A percentile compares a stretch with the other conserved stretches of the same genome.
Evolutionary conservation across 176 grass and related monocot genomes (phyloP).

Genomic region (Phoenix roebelenii): DNA sequence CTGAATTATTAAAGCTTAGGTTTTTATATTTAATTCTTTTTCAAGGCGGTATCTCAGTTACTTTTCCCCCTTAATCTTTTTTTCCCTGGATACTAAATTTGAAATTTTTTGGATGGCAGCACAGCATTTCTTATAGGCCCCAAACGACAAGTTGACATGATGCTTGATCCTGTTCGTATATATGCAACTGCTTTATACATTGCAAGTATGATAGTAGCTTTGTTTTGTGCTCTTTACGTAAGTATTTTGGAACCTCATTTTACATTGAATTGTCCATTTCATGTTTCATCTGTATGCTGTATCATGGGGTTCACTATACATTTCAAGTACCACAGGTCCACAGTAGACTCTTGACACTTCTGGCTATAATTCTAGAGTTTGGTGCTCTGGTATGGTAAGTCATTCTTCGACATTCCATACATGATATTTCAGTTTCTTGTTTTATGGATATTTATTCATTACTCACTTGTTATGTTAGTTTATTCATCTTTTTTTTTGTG

Average conservation of each 20-base stretch:
- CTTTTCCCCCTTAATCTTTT: constrained; percentile 5
- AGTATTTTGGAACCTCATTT: constrained; percentile 26
- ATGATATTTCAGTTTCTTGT: too few relatives aligned
- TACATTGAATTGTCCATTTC: not conserved
- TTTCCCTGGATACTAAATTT: constrained; percentile 32
- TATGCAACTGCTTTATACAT: constrained; percentile 95
- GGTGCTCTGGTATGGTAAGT: constrained; percentile 91
- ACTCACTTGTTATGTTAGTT: too few relatives aligned
- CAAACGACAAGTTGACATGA: constrained; percentile 91
- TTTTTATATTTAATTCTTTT: too few relatives aligned
- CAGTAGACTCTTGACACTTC: constrained; percentile 80
- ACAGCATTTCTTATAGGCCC: constrained; percentile 99
- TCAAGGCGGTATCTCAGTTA: too few relatives aligned
- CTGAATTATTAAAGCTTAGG: too few relatives aligned
- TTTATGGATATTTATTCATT: too few relatives aligned
- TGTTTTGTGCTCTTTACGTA: constrained; percentile 87
- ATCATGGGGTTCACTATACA: too few relatives aligned
- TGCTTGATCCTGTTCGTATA: constrained; percentile 98
- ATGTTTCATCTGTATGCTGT: too few relatives aligned
- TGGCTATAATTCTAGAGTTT: constrained; percentile 88
- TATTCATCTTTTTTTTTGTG: too few relatives aligned
- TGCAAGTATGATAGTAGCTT: constrained; percentile 83
- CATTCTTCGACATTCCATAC: not conserved
- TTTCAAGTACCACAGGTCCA: constrained; percentile 46
- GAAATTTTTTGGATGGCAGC: constrained; percentile 66